Evolutionary conservation across 106 monocot species (phyloP).

Genomic region (Phalaenopsis aphrodite): DNA sequence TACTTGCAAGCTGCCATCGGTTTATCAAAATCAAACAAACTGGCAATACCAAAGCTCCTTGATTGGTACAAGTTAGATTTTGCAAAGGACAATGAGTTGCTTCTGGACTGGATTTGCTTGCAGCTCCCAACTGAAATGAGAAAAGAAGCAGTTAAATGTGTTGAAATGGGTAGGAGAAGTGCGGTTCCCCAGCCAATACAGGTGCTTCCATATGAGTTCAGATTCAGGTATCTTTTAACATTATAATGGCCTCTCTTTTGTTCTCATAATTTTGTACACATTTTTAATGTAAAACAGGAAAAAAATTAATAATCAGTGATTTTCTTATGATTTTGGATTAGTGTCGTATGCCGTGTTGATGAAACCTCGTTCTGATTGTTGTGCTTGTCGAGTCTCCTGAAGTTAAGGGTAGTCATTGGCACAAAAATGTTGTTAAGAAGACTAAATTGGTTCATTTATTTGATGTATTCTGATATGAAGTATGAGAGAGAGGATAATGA

Average conservation of each 20-base stretch:
- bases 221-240: slow-evolving; percentile 28
- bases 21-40: slow-evolving; percentile 32
- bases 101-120: slow-evolving; percentile 91
- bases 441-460: too few relatives aligned
- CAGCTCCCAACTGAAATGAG: slow-evolving; percentile 46
- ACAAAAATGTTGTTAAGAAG: too few relatives aligned
- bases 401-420: too few relatives aligned
- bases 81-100: slow-evolving; percentile 78
- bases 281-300: slow-evolving; percentile 12
- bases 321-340: too few relatives aligned
- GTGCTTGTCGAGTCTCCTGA: too few relatives aligned
- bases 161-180: slow-evolving; percentile 10
- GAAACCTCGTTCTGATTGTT: too few relatives aligned
- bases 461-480: too few relatives aligned
- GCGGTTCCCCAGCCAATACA: slow-evolving; percentile 10
- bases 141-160: slow-evolving; percentile 44
- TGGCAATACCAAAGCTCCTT: slow-evolving; percentile 83
- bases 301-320: background rate
- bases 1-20: slow-evolving; percentile 88
- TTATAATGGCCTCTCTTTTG: background rate
- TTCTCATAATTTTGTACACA: slow-evolving; percentile 9
- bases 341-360: too few relatives aligned
- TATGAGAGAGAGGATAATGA: too few relatives aligned
- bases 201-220: slow-evolving; percentile 25
- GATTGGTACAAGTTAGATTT: slow-evolving; percentile 93